Evolutionary conservation across 208 protist genomes (phyloP), one percentile per base, ranked within the genome.

Genomic region (Crithidia mellificae): DNA sequence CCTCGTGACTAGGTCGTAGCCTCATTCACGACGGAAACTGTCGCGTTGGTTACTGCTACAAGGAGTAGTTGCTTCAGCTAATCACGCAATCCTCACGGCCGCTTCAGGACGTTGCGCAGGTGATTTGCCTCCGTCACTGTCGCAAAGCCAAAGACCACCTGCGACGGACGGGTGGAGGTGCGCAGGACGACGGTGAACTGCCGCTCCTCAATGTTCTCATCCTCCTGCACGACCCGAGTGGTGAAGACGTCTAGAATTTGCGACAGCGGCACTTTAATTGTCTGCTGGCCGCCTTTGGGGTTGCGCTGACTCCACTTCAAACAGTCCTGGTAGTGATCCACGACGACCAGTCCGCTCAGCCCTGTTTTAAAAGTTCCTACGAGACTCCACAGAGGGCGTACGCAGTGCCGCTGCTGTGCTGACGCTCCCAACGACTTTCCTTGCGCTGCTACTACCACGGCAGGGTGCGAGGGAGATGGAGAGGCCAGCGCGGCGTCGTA

Each of bases 351-450:
- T 27, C 79, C 77, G 43, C 69, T 66, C 39, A 92, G 70, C 19
- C 63, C 69, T 19, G 81, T 87, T 71, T 92, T 95, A 66, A 91
- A 95, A 27, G 90, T 92, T 4, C 90, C 90, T 17, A 95, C 80
- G 25, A 95, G 78, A 63, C 79, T 87, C 87, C 90, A 95, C 24
- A 83, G 61, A 15, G 90, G 90, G 3, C 63, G 83, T 32, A 79
- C 74, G 72, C 87, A 88, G 50, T 78, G 78, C 12, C 81, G 78
- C 29, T 69, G 53, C 51, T 69, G 70, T 49, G 59, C 36, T 24
- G 58, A 14, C 43, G 57, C 30, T n/a, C 29, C 17, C 17, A 24
- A 22, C 30, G 25, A 11, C 20, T 24, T 6, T 29, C 29, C 30
- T 34, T 34, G 0, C 20, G 4, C 8, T 38, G 34, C 34, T 38